Conservation (phyloP, 805 yeast genomes). For the Cyberlindnera euphorbiiphila region DNA sequence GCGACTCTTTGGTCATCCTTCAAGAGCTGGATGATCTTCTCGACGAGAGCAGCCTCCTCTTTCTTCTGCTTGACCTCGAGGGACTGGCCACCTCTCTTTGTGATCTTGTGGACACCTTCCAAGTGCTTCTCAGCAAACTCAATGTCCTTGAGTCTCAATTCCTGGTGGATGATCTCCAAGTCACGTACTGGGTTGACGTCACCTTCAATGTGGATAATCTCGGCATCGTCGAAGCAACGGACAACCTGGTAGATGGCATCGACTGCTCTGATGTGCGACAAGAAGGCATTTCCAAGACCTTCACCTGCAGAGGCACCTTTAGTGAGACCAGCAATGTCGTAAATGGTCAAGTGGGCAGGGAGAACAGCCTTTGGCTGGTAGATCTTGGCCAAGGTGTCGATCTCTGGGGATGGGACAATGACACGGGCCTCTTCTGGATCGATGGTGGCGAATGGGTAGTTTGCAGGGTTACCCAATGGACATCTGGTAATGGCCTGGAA, state of each 20-base stretch:
- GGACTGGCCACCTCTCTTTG: conserved; percentile 84
- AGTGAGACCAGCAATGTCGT: conserved; percentile 97
- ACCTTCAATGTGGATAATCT: conserved; percentile 94
- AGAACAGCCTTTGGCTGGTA: conserved; percentile 83
- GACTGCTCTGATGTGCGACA: conserved; percentile 94
- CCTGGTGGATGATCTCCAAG: conserved; percentile 85
- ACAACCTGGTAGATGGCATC: conserved; percentile 98
- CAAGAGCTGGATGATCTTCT: conserved; percentile 68
- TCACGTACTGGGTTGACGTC: conserved; percentile 96
- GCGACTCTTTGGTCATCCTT: conserved; percentile 87
- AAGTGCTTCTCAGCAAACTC: conserved; percentile 86
- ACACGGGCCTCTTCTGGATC: conserved; percentile 98
- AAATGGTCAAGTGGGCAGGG: conserved; percentile 89
- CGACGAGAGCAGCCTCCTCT: conserved; percentile 75
- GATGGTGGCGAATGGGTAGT: conserved; percentile 96
- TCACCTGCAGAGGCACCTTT: conserved; percentile 96
- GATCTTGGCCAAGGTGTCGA: conserved; percentile 68
- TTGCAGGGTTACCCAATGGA: conserved; percentile 93
- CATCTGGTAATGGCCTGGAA: conserved; percentile 95
- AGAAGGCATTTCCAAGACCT: conserved; percentile 96
- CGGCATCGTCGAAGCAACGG: conserved; percentile 96
- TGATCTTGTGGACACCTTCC: conserved; percentile 73
- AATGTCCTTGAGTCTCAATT: conserved; percentile 92
- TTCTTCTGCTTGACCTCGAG: conserved; percentile 85
- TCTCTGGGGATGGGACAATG: conserved; percentile 85